Conservation (phyloP, 164 flowering plant species). For the Saururus chinensis region DNA sequence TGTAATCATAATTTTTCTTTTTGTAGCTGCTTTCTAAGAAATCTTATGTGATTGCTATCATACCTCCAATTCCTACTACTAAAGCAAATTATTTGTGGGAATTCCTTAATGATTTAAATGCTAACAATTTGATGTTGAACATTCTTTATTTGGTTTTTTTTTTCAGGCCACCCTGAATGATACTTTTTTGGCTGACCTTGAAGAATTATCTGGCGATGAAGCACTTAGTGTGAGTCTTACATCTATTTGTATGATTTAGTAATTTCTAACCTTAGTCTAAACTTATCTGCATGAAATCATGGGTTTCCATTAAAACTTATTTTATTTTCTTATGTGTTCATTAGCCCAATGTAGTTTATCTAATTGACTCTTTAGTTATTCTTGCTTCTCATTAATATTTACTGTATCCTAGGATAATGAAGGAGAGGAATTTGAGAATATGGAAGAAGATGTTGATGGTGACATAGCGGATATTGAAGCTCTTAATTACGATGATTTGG, state of each 20-base stretch:
- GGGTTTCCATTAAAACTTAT: background rate
- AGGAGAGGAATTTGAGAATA: conserved; percentile 36
- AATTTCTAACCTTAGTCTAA: background rate
- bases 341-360: background rate
- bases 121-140: background rate
- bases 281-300: background rate
- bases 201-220: conserved; percentile 88
- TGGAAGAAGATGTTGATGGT: conserved; percentile 83
- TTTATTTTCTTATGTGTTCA: background rate
- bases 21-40: no score
- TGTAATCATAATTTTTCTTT: no score
- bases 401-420: conserved; percentile 43
- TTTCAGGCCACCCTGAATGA: conserved; percentile 81
- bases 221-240: conserved; percentile 26
- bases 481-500: conserved; percentile 77
- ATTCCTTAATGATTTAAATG: no score
- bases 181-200: conserved; percentile 90
- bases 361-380: no score
- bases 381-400: background rate
- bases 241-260: background rate
- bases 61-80: no score
- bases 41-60: no score
- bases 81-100: no score
- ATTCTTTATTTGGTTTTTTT: background rate
- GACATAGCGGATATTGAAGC: conserved; percentile 67